Base-by-base conservation (phyloP, 306 rosid species). In the Mimosa bimucronata region DNA sequence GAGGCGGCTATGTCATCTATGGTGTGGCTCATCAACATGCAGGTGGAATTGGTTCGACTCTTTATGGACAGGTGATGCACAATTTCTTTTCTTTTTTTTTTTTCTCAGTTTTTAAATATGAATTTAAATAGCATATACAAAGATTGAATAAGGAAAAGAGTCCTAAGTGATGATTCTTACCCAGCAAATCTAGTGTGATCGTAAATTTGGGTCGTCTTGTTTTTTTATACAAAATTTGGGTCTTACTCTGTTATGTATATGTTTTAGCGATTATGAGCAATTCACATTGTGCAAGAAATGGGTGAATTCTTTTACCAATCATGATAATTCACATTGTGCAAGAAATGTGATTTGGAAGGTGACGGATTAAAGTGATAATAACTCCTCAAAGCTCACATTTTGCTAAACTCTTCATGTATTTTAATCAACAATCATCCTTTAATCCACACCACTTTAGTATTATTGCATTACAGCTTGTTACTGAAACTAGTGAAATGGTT, bases 1-100 rank as follows among this genome's bases (percentile, higher is more conserved):
- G 25, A 4, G 90, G 88, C 53, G 97, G 97, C 16, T 90, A 84
- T 80, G 57, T 94, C 13, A 37, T 94, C 79, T 94, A 92, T 67
- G 96, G 88, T 77, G 91, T 79, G 71, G 96, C 94, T 78, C 98
- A 94, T 82, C 98, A 92, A 58, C 98, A 94, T 83, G 71, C 89
- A 1, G 97, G 96, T 15, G 98, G 91, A 46, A 45, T 19, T 6
- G 96, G 94, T 55, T 71, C 94, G 62, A 82, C 88, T 50, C 82
- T 94, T 9, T 92, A 90, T 74, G 84, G 97, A 87, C 84, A 90
- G 92, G 98, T 90, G 55, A 80, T 60, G 29, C 53, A 64, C 46
- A 6, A 28, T 7, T 77, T 31, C 41, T 66, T 25, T 34, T 34
- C 38, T 34, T 34, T 6, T n/a, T n/a, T n/a, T n/a, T n/a, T n/a